Percentiles rank a stretch among this genome's conserved stretches.
These are phyloP conservation scores for Colletotrichum sp. DNA, from an alignment of 2,329 filamentous ascomycete species.

Conservation along the genomic window DNA sequence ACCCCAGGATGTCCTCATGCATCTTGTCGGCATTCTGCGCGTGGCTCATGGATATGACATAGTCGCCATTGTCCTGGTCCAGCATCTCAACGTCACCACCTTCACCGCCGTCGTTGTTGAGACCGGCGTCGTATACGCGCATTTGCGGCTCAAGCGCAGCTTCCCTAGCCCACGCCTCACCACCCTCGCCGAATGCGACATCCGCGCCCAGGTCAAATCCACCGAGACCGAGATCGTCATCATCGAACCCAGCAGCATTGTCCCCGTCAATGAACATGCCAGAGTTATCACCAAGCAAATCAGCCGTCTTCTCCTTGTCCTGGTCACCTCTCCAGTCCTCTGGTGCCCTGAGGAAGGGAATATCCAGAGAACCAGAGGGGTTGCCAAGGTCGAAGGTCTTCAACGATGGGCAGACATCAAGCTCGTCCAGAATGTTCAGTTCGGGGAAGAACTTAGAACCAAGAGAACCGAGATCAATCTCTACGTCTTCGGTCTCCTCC, in stretches of 20 bases:
- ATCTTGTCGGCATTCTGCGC: slow-evolving; percentile 63
- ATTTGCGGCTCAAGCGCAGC: slow-evolving; percentile 87
- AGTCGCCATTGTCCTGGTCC: slow-evolving; percentile 73
- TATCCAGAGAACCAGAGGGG: slow-evolving; percentile 81
- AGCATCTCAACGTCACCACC: slow-evolving; percentile 62
- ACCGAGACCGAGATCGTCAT: slow-evolving; percentile 66
- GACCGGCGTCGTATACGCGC: slow-evolving; percentile 73
- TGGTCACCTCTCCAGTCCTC: slow-evolving; percentile 83
- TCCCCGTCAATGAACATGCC: slow-evolving; percentile 88
- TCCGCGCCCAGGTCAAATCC: slow-evolving; percentile 74
- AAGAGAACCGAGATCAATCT: slow-evolving; percentile 80
- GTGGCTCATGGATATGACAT: slow-evolving; percentile 80
- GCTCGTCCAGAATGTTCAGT: slow-evolving; percentile 75
- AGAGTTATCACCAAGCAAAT: slow-evolving; percentile 69
- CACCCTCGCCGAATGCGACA: slow-evolving; percentile 91
- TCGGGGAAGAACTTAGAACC: slow-evolving; percentile 87
- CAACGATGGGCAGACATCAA: slow-evolving; percentile 93
- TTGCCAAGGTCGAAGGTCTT: slow-evolving; percentile 94
- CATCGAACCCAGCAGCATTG: slow-evolving; percentile 81
- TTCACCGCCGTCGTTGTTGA: slow-evolving; percentile 61
- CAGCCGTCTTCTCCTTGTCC: slow-evolving; percentile 64
- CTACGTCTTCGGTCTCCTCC: slow-evolving; percentile 56
- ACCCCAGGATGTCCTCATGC: slow-evolving; percentile 95
- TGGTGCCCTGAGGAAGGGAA: slow-evolving; percentile 88
- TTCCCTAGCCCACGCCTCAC: slow-evolving; percentile 93